Evolutionary conservation across 441 rosid genomes (phyloP), one percentile per base, ranked within the genome.

Genomic region (Pelargonium citronellum): DNA sequence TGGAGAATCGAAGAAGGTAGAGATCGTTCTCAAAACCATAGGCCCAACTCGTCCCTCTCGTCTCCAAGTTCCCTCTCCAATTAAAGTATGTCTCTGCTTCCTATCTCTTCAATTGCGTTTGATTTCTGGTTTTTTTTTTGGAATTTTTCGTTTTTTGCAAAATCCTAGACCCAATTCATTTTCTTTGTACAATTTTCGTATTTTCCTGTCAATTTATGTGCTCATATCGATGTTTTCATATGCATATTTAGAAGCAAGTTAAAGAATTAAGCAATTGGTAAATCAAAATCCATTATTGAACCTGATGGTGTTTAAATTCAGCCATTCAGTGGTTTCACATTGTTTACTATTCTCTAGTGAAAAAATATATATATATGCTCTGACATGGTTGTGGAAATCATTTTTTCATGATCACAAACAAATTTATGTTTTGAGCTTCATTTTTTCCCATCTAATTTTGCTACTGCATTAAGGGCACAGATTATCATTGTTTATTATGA

Each of bases 31-130:
- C 79, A 89, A 82, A 83, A 82, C 91, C 64, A 82, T 92, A 44
- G 97, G 97, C 77, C 92, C 96, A 64, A 79, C 87, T 79, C 89
- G 86, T 16, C 87, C 94, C 17, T 84, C 87, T 76, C 87, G 84
- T 75, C 81, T 87, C 63, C 79, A 73, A 37, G 85, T 90, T 46
- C 84, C 92, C 16, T 81, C 92, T 74, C 80, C 68, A 13, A 72
- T 90, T 70, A 79, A 81, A 77, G 95, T 90, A 79, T 4, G 73
- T 15, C 12, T 7, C 69, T 60, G 34, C 62, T 10, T 64, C 68
- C 47, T 19, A 58, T 70, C 62, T 20, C 63, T 64, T 37, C 17
- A 19, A 17, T 0, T 53, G 1, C 16, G 4, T 0, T 1, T 5
- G 24, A 0, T 41, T 30, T 17, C 41, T 53, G 1, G 57, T 1